Evolutionary conservation across 345 rosid genomes (phyloP), one percentile per base, ranked within the genome.

Genomic region (Camelina neglecta): DNA sequence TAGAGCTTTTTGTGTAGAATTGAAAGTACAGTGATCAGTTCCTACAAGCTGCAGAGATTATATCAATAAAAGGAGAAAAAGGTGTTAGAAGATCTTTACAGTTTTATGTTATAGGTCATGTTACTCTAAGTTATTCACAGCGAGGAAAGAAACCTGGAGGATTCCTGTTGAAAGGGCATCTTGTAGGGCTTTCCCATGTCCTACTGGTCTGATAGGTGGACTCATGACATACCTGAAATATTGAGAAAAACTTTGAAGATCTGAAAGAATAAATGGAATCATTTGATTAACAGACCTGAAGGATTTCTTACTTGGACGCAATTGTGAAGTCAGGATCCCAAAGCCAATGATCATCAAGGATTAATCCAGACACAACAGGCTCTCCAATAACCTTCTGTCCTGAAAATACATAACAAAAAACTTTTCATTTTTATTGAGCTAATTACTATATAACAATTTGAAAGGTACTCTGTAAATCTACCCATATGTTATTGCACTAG

Each of bases 311-410:
- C 99, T 87, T 88, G 83, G 99, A 87, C 67, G 99, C 99, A 65
- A 86, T 89, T 63, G 74, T 44, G 79, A 95, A 95, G 82, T 92
- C 94, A 21, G 89, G 89, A 74, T 86, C 85, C 99, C 99, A 95
- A 62, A 92, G 90, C 81, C 81, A 78, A 70, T 96, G 92, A 56
- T 92, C 99, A 82, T 95, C 84, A 24, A 95, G 95, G 80, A 87
- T 82, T 75, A 95, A 74, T 76, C 97, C 99, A 65, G 99, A 89
- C 83, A 88, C 97, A 50, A 92, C 91, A 41, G 96, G 89, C 84
- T 95, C 99, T 73, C 99, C 99, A 76, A 92, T 78, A 77, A 92
- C 93, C 77, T 82, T 95, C 81, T 95, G 96, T 21, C 99, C 99
- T 95, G 92, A 81, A 29, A 88, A 68, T 58, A 39, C 38, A 65